These are phyloP conservation scores for Acanthamoeba royreba DNA, from an alignment of 208 protist genomes.

Conservation along the genomic window DNA sequence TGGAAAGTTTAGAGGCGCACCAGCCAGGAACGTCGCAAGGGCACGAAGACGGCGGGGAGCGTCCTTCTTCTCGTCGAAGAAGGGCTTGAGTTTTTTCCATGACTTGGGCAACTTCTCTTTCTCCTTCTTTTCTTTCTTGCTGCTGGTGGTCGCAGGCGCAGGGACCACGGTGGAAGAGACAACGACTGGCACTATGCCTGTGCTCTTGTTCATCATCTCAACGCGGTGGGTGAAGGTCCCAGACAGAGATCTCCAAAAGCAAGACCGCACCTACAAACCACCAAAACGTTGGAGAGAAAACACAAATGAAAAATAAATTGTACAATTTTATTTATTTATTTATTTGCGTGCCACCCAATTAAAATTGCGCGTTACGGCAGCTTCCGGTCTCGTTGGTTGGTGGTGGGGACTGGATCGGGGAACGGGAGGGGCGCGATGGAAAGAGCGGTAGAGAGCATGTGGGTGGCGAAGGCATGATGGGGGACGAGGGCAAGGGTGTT, in stretches of 20 bases:
- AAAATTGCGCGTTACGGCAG: background rate
- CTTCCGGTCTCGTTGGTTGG: background rate
- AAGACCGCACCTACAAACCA: too few species aligned
- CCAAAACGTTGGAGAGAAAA: too few species aligned
- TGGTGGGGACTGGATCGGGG: background rate
- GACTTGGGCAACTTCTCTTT: conserved; percentile 35
- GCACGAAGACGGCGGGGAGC: background rate
- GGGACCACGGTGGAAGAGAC: background rate
- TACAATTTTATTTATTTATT: too few species aligned
- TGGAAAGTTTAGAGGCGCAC: too few species aligned
- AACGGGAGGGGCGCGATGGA: background rate
- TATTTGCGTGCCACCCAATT: too few species aligned
- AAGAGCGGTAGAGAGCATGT: background rate
- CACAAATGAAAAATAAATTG: too few species aligned
- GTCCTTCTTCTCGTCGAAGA: conserved; percentile 43
- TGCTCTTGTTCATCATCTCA: background rate
- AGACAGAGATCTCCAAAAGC: too few species aligned
- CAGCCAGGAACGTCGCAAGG: background rate
- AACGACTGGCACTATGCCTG: too few species aligned
- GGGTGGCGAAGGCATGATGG: conserved; percentile 59
- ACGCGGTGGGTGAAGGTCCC: too few species aligned
- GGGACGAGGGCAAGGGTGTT: conserved; percentile 48
- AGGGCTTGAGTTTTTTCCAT: conserved; percentile 34
- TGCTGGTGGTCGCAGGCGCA: background rate
- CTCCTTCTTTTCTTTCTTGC: conserved; percentile 24